Percentiles rank a stretch among this genome's conserved stretches.
These are phyloP conservation scores for Penicillium herquei DNA, from an alignment of 495 filamentous ascomycete genomes.

Conservation along the genomic window DNA sequence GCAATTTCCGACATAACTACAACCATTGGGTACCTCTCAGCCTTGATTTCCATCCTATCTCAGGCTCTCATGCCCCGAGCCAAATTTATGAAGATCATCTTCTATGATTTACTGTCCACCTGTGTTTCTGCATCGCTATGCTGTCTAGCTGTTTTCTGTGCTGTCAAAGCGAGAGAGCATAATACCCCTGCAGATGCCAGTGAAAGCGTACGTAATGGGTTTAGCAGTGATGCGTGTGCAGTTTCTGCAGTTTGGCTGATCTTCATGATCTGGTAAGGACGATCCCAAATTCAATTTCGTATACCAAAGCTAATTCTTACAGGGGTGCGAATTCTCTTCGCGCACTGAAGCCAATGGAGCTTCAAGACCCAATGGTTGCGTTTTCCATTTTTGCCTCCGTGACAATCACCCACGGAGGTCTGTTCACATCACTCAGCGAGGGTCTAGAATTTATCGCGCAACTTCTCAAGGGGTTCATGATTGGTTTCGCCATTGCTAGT, in stretches of 20 bases:
- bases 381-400: conserved; percentile 67
- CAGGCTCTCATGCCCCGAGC: conserved; percentile 66
- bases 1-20: conserved; percentile 40
- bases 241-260: conserved; percentile 77
- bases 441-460: conserved; percentile 51
- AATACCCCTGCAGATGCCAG: conserved; percentile 38
- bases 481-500: conserved; percentile 63
- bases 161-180: conserved; percentile 61
- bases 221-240: conserved; percentile 58
- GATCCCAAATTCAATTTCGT: background rate
- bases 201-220: conserved; percentile 25
- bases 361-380: conserved; percentile 68
- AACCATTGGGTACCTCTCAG: conserved; percentile 71
- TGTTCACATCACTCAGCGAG: conserved; percentile 48
- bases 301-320: conserved; percentile 8
- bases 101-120: conserved; percentile 56
- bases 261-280: conserved; percentile 60
- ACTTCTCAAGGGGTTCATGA: conserved; percentile 61
- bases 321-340: conserved; percentile 45
- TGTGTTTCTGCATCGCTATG: conserved; percentile 61
- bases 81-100: conserved; percentile 71
- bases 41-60: conserved; percentile 64
- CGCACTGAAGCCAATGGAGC: conserved; percentile 58
- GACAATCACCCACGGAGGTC: conserved; percentile 45
- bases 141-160: conserved; percentile 64